Evolutionary conservation across 108 stramenopile genomes (phyloP).

Genomic region (Pseudonitzschia multiseries): DNA sequence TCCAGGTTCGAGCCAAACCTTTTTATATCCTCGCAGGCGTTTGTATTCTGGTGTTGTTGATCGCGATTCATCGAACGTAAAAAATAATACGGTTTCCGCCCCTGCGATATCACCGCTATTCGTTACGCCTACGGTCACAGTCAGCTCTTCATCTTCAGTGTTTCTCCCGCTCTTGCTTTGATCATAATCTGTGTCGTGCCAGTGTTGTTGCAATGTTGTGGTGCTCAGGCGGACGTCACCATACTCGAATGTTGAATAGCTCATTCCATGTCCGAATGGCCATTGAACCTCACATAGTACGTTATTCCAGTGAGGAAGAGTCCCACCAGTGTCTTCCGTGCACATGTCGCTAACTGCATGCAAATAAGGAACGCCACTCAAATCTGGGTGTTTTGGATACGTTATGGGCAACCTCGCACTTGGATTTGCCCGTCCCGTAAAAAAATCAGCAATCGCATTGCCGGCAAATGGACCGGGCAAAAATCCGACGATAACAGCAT

Average conservation of each 20-base stretch:
- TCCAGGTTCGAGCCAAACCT: constrained; percentile 41
- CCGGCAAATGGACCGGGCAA: constrained; percentile 64
- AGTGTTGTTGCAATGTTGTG: constrained; percentile 19
- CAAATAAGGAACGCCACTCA: constrained; percentile 56
- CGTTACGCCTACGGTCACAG: constrained; percentile 34
- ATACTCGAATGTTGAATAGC: constrained; percentile 54
- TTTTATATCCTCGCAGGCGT: constrained; percentile 51
- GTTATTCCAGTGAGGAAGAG: constrained; percentile 56
- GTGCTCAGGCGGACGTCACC: constrained; percentile 16
- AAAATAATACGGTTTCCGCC: constrained; percentile 42
- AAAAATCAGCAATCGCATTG: constrained; percentile 46
- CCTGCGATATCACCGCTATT: constrained; percentile 48
- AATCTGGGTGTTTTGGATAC: constrained; percentile 58
- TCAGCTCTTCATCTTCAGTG: constrained; percentile 1
- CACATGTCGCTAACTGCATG: constrained; percentile 57
- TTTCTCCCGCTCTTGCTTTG: neutral
- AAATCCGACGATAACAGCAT: constrained; percentile 58
- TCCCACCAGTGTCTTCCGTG: constrained; percentile 39
- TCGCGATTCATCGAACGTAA: constrained; percentile 61
- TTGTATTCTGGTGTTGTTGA: constrained; percentile 66
- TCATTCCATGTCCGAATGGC: constrained; percentile 68
- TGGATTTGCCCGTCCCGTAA: constrained; percentile 51
- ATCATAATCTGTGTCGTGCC: neutral
- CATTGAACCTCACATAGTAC: constrained; percentile 57
- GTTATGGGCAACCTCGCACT: constrained; percentile 61